phyloP scores from a whole-genome alignment of 2,329 filamentous ascomycete genomes.

The Sclerotinia borealis region DNA sequence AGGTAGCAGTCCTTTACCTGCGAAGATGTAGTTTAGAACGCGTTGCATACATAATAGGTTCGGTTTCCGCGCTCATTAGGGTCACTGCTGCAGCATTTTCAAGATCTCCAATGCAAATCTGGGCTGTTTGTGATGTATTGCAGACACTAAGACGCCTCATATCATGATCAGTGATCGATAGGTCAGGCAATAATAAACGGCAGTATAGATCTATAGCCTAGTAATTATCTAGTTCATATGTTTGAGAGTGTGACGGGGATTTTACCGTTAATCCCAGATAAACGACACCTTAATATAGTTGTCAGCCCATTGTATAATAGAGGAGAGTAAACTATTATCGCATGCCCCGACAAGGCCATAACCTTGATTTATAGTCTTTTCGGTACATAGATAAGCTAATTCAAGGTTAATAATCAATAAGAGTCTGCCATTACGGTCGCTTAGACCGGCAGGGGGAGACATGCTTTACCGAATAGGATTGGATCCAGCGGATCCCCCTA shows the following conservation, averaged over 20 bases:
- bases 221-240: neutral
- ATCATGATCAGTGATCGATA: slow-evolving; percentile 20
- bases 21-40: slow-evolving; percentile 18
- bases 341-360: slow-evolving; percentile 20
- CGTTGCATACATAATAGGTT: slow-evolving; percentile 26
- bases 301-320: neutral
- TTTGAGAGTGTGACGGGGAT: neutral
- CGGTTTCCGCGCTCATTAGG: slow-evolving; percentile 40
- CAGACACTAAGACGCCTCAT: slow-evolving; percentile 38
- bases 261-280: slow-evolving; percentile 4
- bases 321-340: slow-evolving; percentile 8
- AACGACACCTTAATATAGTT: neutral
- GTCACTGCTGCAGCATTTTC: slow-evolving; percentile 37
- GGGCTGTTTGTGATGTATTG: slow-evolving; percentile 43
- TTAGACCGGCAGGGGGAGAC: too few relatives aligned
- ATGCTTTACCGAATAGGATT: too few relatives aligned
- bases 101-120: slow-evolving; percentile 17
- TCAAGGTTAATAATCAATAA: too few relatives aligned
- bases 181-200: neutral
- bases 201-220: neutral
- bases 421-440: too few relatives aligned
- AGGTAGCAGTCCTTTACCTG: slow-evolving; percentile 15
- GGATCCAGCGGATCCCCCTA: too few relatives aligned
- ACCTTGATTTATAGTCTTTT: slow-evolving; percentile 10
- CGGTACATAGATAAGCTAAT: too few relatives aligned